These are phyloP conservation scores for Furculomyces boomerangus DNA, from an alignment of 371 early-diverging fungal species.

Conservation along the genomic window DNA sequence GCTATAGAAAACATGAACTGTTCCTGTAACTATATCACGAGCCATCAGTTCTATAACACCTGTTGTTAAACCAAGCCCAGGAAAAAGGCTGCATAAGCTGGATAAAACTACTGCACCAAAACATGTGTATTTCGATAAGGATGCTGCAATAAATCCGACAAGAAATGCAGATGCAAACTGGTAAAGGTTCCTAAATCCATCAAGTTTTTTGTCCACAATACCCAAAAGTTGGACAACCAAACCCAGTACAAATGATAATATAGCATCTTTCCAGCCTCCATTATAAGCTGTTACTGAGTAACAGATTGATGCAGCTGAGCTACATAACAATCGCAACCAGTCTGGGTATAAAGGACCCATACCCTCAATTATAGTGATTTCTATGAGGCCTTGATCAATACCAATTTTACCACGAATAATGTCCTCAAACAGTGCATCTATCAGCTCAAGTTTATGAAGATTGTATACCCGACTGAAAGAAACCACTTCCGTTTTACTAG, in stretches of 20 bases:
- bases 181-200: constrained; percentile 29
- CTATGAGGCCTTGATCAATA: constrained; percentile 7
- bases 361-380: constrained; percentile 11
- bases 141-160: constrained; percentile 11
- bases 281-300: constrained; percentile 38
- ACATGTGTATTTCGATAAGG: constrained; percentile 14
- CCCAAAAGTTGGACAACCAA: constrained; percentile 32
- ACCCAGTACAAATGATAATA: constrained; percentile 34
- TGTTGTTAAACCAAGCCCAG: constrained; percentile 48
- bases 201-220: constrained; percentile 33
- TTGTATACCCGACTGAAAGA: constrained; percentile 35
- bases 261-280: constrained; percentile 44
- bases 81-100: constrained; percentile 43
- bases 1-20: constrained; percentile 56
- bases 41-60: constrained; percentile 64
- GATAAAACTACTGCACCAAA: constrained; percentile 36
- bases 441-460: constrained; percentile 41
- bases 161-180: constrained; percentile 15
- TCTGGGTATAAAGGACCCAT: constrained; percentile 13
- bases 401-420: constrained; percentile 27
- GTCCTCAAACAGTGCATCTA: constrained; percentile 34
- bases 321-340: constrained; percentile 15
- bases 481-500: constrained; percentile 56
- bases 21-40: constrained; percentile 61
- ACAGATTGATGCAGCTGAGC: constrained; percentile 27